Evolutionary conservation across 179 eudicot species (phyloP).

Genomic region (Beta lomatogona): DNA sequence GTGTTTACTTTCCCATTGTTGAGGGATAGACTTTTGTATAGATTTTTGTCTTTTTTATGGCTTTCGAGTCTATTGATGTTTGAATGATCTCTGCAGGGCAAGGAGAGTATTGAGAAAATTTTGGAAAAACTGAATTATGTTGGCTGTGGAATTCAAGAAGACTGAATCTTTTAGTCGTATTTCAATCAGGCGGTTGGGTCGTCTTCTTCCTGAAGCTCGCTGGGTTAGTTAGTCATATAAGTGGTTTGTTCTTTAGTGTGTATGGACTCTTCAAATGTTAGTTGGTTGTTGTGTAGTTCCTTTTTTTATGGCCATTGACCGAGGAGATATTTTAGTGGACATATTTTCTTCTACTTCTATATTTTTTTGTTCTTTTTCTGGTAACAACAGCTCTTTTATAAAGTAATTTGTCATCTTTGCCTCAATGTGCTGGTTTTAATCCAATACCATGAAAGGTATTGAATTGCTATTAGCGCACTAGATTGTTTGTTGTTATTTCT

Average conservation of each 20-base stretch:
- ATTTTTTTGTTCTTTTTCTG: no score
- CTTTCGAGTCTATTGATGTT: background rate
- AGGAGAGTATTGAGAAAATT: slow-evolving; percentile 65
- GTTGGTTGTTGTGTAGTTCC: background rate
- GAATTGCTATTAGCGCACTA: no score
- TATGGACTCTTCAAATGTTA: background rate
- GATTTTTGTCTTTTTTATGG: background rate
- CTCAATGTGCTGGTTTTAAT: no score
- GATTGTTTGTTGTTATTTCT: no score
- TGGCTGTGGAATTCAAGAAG: slow-evolving; percentile 48
- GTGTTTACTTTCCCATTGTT: slow-evolving; percentile 64
- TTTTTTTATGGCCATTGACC: background rate
- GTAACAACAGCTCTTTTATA: no score
- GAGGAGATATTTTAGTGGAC: no score
- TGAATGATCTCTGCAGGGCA: slow-evolving; percentile 37
- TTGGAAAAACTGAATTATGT: slow-evolving; percentile 46
- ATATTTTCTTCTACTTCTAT: no score
- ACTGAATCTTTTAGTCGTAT: slow-evolving; percentile 63
- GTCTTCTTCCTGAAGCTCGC: slow-evolving; percentile 84
- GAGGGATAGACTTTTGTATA: slow-evolving; percentile 38
- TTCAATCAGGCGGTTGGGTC: slow-evolving; percentile 71
- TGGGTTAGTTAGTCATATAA: slow-evolving; percentile 49
- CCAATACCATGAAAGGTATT: no score
- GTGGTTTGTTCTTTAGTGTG: slow-evolving; percentile 2
- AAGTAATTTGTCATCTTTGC: no score